These are phyloP conservation scores for Amylostereum areolatum DNA, from an alignment of 1,284 basidiomycete genomes.

Conservation along the genomic window DNA sequence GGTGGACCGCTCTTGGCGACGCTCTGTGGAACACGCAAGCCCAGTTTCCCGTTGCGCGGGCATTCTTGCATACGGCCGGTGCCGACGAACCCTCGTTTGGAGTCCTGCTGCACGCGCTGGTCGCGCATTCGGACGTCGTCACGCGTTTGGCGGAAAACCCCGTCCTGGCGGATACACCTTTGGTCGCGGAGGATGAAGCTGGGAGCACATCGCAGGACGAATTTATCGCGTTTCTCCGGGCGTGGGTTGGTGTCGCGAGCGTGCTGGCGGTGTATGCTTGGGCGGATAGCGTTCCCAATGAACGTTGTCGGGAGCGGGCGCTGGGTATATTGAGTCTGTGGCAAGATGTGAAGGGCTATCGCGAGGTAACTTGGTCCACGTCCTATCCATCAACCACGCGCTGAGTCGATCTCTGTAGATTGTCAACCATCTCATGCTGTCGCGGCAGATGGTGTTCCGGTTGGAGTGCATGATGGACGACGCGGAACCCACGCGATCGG, in stretches of 20 bases:
- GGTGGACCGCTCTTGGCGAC: slow-evolving; percentile 59
- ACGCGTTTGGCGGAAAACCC: slow-evolving; percentile 39
- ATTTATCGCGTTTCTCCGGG: slow-evolving; percentile 57
- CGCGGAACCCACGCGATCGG: slow-evolving; percentile 52
- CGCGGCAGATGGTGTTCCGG: slow-evolving; percentile 58
- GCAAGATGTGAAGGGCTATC: slow-evolving; percentile 62
- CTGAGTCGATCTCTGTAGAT: slow-evolving; percentile 43
- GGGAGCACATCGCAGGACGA: slow-evolving; percentile 41
- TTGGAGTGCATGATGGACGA: slow-evolving; percentile 59
- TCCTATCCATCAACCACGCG: no score
- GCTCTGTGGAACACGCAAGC: slow-evolving; percentile 47
- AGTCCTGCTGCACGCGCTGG: slow-evolving; percentile 64
- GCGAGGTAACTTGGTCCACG: no score
- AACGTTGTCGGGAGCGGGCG: slow-evolving; percentile 53
- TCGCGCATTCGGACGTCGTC: slow-evolving; percentile 45
- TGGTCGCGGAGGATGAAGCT: slow-evolving; percentile 22
- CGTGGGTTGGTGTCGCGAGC: slow-evolving; percentile 58
- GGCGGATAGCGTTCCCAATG: slow-evolving; percentile 69
- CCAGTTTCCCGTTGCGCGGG: slow-evolving; percentile 41
- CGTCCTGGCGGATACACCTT: slow-evolving; percentile 28
- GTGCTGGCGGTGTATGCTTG: slow-evolving; percentile 74
- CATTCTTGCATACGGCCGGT: slow-evolving; percentile 51
- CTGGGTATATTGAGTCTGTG: slow-evolving; percentile 61
- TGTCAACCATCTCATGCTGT: slow-evolving; percentile 55
- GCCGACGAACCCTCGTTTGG: slow-evolving; percentile 62